Evolutionary conservation across 805 yeast genomes (phyloP), one percentile per base, ranked within the genome.

Genomic region (Candida michaelii): DNA sequence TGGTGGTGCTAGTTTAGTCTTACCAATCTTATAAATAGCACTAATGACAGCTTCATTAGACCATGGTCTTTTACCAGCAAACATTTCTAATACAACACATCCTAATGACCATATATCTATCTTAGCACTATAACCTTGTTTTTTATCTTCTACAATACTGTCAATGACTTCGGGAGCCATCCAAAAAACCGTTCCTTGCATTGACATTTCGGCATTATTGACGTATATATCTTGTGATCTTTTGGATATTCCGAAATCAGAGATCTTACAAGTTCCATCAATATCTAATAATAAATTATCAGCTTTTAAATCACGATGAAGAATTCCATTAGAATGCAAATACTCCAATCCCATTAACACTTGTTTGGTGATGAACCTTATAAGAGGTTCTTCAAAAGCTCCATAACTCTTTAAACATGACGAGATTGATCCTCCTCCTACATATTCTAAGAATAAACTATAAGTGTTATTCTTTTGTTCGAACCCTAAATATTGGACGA

Each of bases 161-260:
- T 89, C 91, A 39, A 93, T 89, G 50, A 95, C 96, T 59, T 93
- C 99, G 0, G 99, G 99, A 1, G 99, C 99, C 99, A 93, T 93
- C 99, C 99, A 93, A 62, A 90, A 93, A 1, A 95, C 89, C 0
- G 99, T 90, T 17, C 99, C 99, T 63, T 95, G 96, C 95, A 88
- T 89, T 10, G 97, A 90, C 96, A 90, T 87, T 42, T 89, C 97
- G 3, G 96, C 89, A 54, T 88, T 82, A 60, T 93, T 89, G 23
- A 86, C 82, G 60, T 93, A 91, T 17, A 91, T 87, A 58, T 93
- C 90, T 40, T 63, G 56, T 0, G 72, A 65, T 55, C 82, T 80
- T 60, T 89, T 90, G 31, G 97, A 89, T 40, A 93, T 93, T 35
- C 99, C 99, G 67, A 93, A 93, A 63, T 93, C 99, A 11, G 96